Base-by-base conservation (phyloP, 2,329 filamentous ascomycete species). In the Emericellopsis atlantica region DNA sequence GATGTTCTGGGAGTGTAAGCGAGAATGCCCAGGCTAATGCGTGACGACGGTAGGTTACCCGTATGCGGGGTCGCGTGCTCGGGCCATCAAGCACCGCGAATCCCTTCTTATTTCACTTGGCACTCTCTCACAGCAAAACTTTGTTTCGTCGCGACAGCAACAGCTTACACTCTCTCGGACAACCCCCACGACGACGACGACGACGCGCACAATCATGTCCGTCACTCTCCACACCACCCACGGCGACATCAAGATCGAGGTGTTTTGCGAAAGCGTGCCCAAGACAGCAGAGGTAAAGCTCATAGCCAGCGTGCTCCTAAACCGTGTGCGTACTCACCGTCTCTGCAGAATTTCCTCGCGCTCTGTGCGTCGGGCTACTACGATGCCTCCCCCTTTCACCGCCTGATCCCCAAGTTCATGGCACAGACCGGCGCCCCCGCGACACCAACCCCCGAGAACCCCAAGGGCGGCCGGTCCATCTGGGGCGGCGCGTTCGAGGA, bases 201-300 rank as follows among this genome's bases (percentile, higher is more conserved):
- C n/a, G n/a, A 21, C 7, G 18, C 18, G 15, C 11, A 10, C 32
- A 39, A 45, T 12, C 49, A 80, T 81, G 77, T 81, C 77, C 11
- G 74, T 80, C 46, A 81, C 77, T 10, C 74, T 98, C 12, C 88
- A 95, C 62, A 98, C 92, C 39, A 85, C 80, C 39, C 74, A 83
- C 40, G 92, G 92, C 57, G 82, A 92, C 62, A 73, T 98, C 58
- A 98, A 96, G 66, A 76, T 96, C 52, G 92, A 96, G 62, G 70
- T 98, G 49, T 96, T 95, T 66, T 96, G 90, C 67, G 87, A 95
- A 60, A 81, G 84, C 51, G 87, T 94, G 26, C 92, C 92, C 46
- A 89, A 90, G 60, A 95, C 92, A 1, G 83, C 88, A 47, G 85
- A 95, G 66, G 82, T 82, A 23, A 40, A 16, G 12, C 35, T 22